These are phyloP conservation scores for Phylloporus arenicola DNA, from an alignment of 768 basidiomycete genomes.

Conservation along the genomic window DNA sequence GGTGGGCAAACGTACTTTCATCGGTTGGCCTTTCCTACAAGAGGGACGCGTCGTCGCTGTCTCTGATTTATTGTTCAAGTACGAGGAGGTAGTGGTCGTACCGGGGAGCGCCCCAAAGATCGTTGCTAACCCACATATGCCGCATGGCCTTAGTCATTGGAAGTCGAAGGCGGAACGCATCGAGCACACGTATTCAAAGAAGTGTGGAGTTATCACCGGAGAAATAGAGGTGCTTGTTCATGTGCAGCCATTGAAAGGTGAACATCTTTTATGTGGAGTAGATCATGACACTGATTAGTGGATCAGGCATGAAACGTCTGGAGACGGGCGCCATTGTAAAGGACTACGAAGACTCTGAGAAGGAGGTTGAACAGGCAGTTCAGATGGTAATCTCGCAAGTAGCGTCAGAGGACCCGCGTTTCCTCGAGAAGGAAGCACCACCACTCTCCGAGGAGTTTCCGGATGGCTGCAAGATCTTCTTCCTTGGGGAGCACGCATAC, in stretches of 20 bases:
- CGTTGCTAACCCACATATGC: slow-evolving; percentile 68
- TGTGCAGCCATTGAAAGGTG: slow-evolving; percentile 88
- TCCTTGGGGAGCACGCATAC: slow-evolving; percentile 91
- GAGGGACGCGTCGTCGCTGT: slow-evolving; percentile 85
- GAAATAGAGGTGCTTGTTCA: slow-evolving; percentile 77
- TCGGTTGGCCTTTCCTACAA: slow-evolving; percentile 92
- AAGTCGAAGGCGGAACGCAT: slow-evolving; percentile 75
- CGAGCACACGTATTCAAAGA: slow-evolving; percentile 83
- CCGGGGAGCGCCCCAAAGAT: slow-evolving; percentile 50
- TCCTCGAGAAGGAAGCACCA: slow-evolving; percentile 74
- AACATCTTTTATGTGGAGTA: slow-evolving; percentile 5
- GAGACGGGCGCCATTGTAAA: slow-evolving; percentile 91
- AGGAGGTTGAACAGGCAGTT: slow-evolving; percentile 79
- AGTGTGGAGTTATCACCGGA: slow-evolving; percentile 81
- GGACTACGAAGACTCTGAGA: slow-evolving; percentile 81
- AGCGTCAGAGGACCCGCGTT: slow-evolving; percentile 83
- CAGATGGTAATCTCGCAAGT: slow-evolving; percentile 83
- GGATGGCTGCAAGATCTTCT: slow-evolving; percentile 86
- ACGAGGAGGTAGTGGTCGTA: slow-evolving; percentile 62
- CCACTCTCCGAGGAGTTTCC: slow-evolving; percentile 88
- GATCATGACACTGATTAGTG: not conserved
- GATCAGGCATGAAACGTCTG: slow-evolving; percentile 77
- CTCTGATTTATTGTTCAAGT: slow-evolving; percentile 83
- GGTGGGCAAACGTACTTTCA: slow-evolving; percentile 72
- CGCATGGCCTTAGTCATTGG: slow-evolving; percentile 68